Base-by-base conservation (phyloP, 176 grass and related monocot genomes). In the Secale cereale region DNA sequence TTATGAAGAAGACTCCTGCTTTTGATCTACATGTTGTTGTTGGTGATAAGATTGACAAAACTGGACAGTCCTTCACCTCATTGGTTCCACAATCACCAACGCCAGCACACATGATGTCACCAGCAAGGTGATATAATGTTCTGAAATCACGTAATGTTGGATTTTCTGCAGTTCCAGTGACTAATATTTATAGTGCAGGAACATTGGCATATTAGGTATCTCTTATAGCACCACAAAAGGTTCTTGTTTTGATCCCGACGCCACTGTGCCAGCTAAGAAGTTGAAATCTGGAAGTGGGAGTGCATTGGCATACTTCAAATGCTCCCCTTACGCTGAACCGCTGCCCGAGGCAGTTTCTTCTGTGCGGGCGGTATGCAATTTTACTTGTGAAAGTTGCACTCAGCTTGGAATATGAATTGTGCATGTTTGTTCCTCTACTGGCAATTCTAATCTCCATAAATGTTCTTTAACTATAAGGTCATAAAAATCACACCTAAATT, bases 251-350 rank as follows among this genome's bases (percentile, higher is more conserved):
- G 57, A 92, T 78, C 56, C 52, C 56, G 64, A 67, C 73, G 45
- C 60, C 40, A 17, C 57, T 26, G 28, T 72, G 50, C 32, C 87
- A 17, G 28, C 60, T 80, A 86, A 83, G 79, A 88, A 64, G 36
- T 80, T 86, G 78, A 90, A 85, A 83, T 81, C 82, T 57, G 78
- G 76, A 68, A 48, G 79, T 33, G 85, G 36, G 12, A 22, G 11
- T 79, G 60, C 71, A 28, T 31, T 76, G 33, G 56, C 59, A 23
- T 82, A 56, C 48, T 76, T 71, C 70, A 52, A 78, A 50, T 69
- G 56, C 25, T 30, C 17, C 27, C 32, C 48, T 70, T 69, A 33
- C 36, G 33, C 8, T 71, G 31, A 63, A 63, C 64, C 54, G 19
- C 23, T 88, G 77, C 65, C 81, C 64, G 39, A 30, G 30, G 17